These are phyloP conservation scores for Amanita rimosa DNA, from an alignment of 768 basidiomycete genomes.

Conservation along the genomic window DNA sequence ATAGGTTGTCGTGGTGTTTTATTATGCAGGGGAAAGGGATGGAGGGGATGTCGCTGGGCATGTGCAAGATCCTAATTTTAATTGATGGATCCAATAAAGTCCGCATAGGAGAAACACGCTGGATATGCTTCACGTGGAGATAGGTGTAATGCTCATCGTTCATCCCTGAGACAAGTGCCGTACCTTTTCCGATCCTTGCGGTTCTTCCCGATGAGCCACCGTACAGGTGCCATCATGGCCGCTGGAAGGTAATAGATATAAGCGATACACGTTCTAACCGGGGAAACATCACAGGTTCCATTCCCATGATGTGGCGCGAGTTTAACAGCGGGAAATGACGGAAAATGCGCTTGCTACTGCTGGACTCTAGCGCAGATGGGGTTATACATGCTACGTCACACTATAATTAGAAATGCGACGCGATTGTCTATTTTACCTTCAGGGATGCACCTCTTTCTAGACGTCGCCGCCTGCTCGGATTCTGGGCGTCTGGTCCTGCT, in stretches of 20 bases:
- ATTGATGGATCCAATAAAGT: neutral
- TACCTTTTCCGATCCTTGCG: neutral
- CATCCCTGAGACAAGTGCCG: neutral
- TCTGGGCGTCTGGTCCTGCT: slow-evolving; percentile 31
- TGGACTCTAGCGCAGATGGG: neutral
- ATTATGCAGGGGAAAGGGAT: neutral
- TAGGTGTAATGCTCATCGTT: neutral
- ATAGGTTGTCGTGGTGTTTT: neutral
- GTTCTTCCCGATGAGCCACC: neutral
- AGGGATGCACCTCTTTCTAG: slow-evolving; percentile 43
- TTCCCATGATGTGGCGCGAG: neutral
- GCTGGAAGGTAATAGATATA: no score
- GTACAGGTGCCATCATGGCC: neutral
- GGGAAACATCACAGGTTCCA: neutral
- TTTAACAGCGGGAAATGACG: neutral
- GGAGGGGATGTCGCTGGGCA: neutral
- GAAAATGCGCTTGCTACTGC: neutral
- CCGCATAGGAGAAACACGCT: neutral
- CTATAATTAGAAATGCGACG: neutral
- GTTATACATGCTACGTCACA: no score
- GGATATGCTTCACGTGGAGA: neutral
- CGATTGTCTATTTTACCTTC: slow-evolving; percentile 35
- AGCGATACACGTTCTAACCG: neutral
- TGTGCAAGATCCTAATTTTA: neutral
- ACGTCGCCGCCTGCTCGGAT: slow-evolving; percentile 39